Base-by-base conservation (phyloP, 768 basidiomycete species). In the Boletus reticuloceps region DNA sequence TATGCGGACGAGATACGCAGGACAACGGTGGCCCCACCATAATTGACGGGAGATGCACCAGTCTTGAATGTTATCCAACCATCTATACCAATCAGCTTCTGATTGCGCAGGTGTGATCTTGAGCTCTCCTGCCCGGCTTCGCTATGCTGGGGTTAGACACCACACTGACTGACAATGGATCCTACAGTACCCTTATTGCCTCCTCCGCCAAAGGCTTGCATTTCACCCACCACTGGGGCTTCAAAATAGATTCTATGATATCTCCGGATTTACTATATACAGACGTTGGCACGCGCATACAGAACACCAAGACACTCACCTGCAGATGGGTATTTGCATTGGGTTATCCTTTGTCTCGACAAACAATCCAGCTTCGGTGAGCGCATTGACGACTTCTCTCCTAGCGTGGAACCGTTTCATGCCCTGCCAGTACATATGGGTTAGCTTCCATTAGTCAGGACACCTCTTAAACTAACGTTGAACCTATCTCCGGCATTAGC, bases 41-140 rank as follows among this genome's bases (percentile, higher is more conserved):
- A 98, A 80, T 68, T 99, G 97, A 51, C 97, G 89, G 3, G 97
- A 98, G 65, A 98, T 88, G 75, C 97, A 99, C 97, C 97, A 99
- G 68, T 98, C 97, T 72, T 98, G 94, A 56, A 97, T 93, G 60
- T 82, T 83, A 60, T 94, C 92, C 37, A 98, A 75, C 96, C 97
- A 98, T 54, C 92, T 82, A 69, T 90, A 94, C 95, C 94, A 98
- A 39, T 99, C 96, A 42, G 81, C 84, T 65, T 97, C 96, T 10
- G 90, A 94, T 48, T 82, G 79, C 63, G 91, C 90, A 3, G 96
- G 97, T 9, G 78, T 72, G 56, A 98, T 94, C 41, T 78, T 61
- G 43, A 98, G 78, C 67, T 98, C 96, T 25, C 96, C 96, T 0
- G 88, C 89, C 43, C 79, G 77, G 6, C 94, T 97, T 48, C 94